These are phyloP conservation scores for Plantago major DNA, from an alignment of 257 asterid genomes.

Conservation along the genomic window DNA sequence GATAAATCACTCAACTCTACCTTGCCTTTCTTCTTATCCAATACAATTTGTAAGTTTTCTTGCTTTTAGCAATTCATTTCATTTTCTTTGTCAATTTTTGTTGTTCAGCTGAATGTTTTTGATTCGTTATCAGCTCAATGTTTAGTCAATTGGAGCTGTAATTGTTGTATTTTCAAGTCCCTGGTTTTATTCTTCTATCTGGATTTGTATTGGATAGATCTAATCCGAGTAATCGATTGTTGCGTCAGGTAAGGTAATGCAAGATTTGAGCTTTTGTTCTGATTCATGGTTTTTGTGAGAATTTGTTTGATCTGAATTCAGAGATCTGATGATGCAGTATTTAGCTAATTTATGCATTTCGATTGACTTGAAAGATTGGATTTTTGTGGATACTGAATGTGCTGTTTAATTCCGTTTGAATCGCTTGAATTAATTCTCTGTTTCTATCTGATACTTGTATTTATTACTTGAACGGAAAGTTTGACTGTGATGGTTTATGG, in stretches of 20 bases:
- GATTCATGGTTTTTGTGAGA: constrained; percentile 21
- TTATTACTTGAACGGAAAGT: background rate
- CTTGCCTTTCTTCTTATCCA: constrained; percentile 37
- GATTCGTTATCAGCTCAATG: constrained; percentile 6
- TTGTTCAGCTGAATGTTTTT: constrained; percentile 17
- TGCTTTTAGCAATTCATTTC: constrained; percentile 15
- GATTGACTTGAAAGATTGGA: constrained; percentile 29
- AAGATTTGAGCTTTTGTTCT: constrained; percentile 28
- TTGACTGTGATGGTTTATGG: background rate
- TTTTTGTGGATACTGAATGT: constrained; percentile 23
- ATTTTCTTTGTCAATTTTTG: constrained; percentile 2
- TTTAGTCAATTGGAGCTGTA: constrained; percentile 11
- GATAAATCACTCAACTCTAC: constrained; percentile 22
- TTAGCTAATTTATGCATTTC: constrained; percentile 26
- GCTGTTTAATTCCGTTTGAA: constrained; percentile 31
- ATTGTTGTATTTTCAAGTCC: background rate
- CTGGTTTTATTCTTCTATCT: background rate
- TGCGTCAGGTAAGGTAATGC: constrained; percentile 27
- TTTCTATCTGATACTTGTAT: no score
- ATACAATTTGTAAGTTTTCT: constrained; percentile 50
- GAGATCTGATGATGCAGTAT: constrained; percentile 37
- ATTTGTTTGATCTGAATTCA: constrained; percentile 42
- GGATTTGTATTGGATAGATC: constrained; percentile 16
- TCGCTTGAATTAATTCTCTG: no score
- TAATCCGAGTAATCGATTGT: constrained; percentile 16